Percentiles rank a stretch among this genome's conserved stretches.
Evolutionary conservation across 129 eudicot genomes (phyloP).

Genomic region (Silybum marianum): DNA sequence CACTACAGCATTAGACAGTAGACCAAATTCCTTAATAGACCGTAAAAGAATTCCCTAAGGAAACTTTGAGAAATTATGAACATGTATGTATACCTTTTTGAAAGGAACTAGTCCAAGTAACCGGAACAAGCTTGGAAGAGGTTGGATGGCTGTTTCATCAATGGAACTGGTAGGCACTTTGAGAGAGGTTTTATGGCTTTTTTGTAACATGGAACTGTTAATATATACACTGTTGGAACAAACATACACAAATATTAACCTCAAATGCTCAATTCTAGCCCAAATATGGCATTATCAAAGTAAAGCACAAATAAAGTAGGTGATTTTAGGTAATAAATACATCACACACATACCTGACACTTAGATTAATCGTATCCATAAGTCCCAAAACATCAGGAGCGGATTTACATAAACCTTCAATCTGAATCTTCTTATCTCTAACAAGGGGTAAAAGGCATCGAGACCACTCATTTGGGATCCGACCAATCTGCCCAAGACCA

Average conservation of each 20-base stretch:
- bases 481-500: constrained; percentile 68
- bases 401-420: constrained; percentile 83
- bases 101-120: constrained; percentile 83
- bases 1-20: background rate
- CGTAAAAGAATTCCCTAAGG: background rate
- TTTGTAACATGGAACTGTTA: constrained; percentile 79
- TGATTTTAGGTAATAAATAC: constrained; percentile 3
- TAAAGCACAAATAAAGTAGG: background rate
- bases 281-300: constrained; percentile 7
- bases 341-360: constrained; percentile 59
- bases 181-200: constrained; percentile 66
- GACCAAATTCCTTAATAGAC: background rate
- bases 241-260: constrained; percentile 3
- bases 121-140: constrained; percentile 77
- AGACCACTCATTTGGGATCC: constrained; percentile 98
- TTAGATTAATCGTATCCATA: constrained; percentile 73
- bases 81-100: constrained; percentile 55
- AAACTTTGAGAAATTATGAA: background rate
- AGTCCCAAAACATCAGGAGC: constrained; percentile 78
- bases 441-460: constrained; percentile 88
- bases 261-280: background rate
- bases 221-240: constrained; percentile 64
- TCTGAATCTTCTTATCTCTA: constrained; percentile 73
- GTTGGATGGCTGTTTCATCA: constrained; percentile 78
- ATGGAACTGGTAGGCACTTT: constrained; percentile 54